Base-by-base conservation (phyloP, 164 flowering plant genomes). In the Sextonia rubra region DNA sequence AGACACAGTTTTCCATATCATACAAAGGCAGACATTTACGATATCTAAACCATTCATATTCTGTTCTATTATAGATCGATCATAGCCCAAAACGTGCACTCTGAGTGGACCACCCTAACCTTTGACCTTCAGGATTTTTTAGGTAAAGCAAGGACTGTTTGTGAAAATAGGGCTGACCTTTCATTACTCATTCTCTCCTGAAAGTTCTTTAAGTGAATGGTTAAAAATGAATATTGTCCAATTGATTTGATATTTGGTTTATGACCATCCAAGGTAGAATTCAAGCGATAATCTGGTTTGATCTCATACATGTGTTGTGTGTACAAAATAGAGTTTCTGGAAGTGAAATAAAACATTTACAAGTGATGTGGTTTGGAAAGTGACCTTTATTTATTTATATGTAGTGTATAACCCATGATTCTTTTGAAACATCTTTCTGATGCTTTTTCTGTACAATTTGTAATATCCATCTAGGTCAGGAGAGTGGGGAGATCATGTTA, bases 401-500 rank as follows among this genome's bases (percentile, higher is more conserved):
- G 2, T 52, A 52, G 58, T 52, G 58, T 17, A 52, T 52, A 52
- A 3, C n/a, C n/a, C n/a, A 15, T 52, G 58, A 15, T 52, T 52
- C 58, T 52, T 12, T 12, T 52, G 58, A 52, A 52, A 52, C 58
- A 17, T 52, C 7, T 52, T 52, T 52, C 58, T 52, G 58, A 52
- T 52, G 6, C 58, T 14, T 52, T 52, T 52, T 52, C 58, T 18
- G 14, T 52, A 60, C 8, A 61, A 61, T 20, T n/a, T 61, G 24
- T n/a, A 5, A 24, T 61, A 65, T 72, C 4, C 61, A 27, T 73
- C 55, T 71, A 94, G 98, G 84, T 79, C 86, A 69, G 98, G 98
- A 18, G 98, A 91, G 74, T 93, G 98, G 98, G 98, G 98, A 80
- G 98, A 93, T 82, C 98, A 93, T 82, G 80, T 94, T 62, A 94